Evolutionary conservation across 2,329 filamentous ascomycete species (phyloP), one percentile per base, ranked within the genome.

Genomic region (Elsinoe fawcettii): DNA sequence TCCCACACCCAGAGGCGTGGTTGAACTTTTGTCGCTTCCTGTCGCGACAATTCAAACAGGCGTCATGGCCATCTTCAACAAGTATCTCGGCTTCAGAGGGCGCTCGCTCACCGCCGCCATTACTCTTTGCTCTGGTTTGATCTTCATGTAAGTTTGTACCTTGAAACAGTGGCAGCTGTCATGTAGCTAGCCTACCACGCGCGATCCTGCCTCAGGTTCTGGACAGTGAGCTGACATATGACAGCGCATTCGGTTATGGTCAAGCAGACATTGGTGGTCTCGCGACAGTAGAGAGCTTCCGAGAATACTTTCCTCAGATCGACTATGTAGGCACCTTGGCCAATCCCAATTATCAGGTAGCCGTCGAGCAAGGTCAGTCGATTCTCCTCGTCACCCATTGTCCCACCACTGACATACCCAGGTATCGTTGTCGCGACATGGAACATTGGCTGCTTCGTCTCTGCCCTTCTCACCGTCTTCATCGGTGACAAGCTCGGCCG

Each of bases 281-380:
- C 61, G 74, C 92, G 58, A 88, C 86, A 2, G 78, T 91, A 65
- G 72, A 78, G 18, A 77, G 77, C 8, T 88, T 87, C 63, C 73
- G 82, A 1, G 64, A 62, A 5, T 63, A 68, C 34, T 75, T 76
- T 51, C 73, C 73, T 4, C 57, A 71, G 49, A 71, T 76, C 55
- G 69, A 75, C 57, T 71, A 70, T 14, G 65, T 69, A 14, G 67
- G 69, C 43, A 65, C 66, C 11, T 70, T 69, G 0, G 62, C 63
- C 14, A 68, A 66, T 51, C 66, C 62, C 32, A 66, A 66, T 2
- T 55, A 63, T 32, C 67, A 73, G 63, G 68, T 67, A 7, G 71
- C 73, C 1, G 72, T 70, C 12, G 70, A 75, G 34, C 73, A 76
- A 61, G 75, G 71, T 51, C 25, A 25, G 59, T 53, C 18, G 71